These are phyloP conservation scores for Aspergillus sp. DNA, from an alignment of 2,329 filamentous ascomycete genomes.

Conservation along the genomic window DNA sequence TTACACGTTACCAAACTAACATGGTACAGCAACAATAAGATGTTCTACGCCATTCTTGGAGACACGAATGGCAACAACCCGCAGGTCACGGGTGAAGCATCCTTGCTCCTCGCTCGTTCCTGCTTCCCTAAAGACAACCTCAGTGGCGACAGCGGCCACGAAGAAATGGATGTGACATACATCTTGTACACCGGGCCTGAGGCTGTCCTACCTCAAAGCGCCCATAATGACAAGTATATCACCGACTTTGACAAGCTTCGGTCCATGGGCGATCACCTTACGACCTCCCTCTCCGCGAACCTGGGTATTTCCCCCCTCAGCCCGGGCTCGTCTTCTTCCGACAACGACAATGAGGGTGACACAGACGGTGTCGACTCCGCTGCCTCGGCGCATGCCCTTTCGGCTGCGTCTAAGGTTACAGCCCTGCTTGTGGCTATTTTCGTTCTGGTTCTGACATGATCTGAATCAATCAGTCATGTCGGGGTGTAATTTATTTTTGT, in stretches of 20 bases:
- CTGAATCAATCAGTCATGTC: background rate
- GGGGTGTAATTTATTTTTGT: too few relatives aligned
- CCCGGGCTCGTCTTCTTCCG: background rate
- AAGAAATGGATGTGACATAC: conserved; percentile 29
- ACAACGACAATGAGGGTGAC: background rate
- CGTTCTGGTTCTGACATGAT: background rate
- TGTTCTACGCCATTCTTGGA: conserved; percentile 34
- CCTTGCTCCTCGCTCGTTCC: conserved; percentile 33
- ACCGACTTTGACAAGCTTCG: conserved; percentile 29
- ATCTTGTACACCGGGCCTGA: conserved; percentile 30
- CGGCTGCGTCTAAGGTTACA: background rate
- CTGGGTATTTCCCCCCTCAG: conserved; percentile 14
- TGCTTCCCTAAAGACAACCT: conserved; percentile 32
- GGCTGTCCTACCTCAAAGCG: conserved; percentile 26
- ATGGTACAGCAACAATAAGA: conserved; percentile 26
- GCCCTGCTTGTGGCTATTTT: background rate
- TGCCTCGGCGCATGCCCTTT: background rate
- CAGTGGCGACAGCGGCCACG: conserved; percentile 29
- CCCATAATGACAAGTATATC: conserved; percentile 29
- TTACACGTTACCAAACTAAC: background rate
- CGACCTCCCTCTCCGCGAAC: conserved; percentile 22
- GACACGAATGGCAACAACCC: conserved; percentile 30
- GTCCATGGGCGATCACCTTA: conserved; percentile 29
- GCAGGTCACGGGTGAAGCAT: conserved; percentile 33
- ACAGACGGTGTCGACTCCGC: background rate